Evolutionary conservation across 345 rosid genomes (phyloP).

Genomic region (Turritis glabra): DNA sequence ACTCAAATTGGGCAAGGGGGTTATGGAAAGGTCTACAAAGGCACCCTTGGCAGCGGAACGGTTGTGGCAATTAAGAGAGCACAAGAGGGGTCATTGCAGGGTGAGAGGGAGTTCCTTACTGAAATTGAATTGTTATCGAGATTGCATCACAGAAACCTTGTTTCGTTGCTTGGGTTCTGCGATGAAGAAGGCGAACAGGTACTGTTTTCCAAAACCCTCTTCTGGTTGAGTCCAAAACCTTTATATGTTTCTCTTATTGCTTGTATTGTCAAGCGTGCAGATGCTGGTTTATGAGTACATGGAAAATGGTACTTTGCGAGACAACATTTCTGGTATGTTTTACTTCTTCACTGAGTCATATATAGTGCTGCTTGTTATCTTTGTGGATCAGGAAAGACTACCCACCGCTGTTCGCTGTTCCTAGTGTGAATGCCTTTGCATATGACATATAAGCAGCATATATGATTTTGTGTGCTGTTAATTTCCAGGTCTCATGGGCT

Average conservation of each 20-base stretch:
- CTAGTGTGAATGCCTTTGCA: background rate
- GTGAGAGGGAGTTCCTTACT: constrained; percentile 86
- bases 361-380: background rate
- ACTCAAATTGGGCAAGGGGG: constrained; percentile 93
- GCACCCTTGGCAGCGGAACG: constrained; percentile 63
- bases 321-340: constrained; percentile 74
- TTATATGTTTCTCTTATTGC: constrained; percentile 14
- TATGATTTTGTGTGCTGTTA: background rate
- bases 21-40: constrained; percentile 93
- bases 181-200: constrained; percentile 98
- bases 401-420: background rate
- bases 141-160: constrained; percentile 93
- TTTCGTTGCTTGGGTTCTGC: constrained; percentile 83
- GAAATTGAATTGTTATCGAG: constrained; percentile 89
- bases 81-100: constrained; percentile 86
- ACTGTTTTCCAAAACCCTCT: constrained; percentile 15
- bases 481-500: background rate
- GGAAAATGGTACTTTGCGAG: constrained; percentile 87
- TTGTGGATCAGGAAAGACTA: background rate
- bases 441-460: background rate
- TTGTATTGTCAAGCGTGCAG: constrained; percentile 45
- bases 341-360: constrained; percentile 13
- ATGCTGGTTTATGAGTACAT: constrained; percentile 94
- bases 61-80: constrained; percentile 94
- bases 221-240: background rate